A percentile compares a stretch with the other conserved stretches of the same genome.
Evolutionary conservation across 208 protist species (phyloP).

Genomic region (Leishmania amazonensis): DNA sequence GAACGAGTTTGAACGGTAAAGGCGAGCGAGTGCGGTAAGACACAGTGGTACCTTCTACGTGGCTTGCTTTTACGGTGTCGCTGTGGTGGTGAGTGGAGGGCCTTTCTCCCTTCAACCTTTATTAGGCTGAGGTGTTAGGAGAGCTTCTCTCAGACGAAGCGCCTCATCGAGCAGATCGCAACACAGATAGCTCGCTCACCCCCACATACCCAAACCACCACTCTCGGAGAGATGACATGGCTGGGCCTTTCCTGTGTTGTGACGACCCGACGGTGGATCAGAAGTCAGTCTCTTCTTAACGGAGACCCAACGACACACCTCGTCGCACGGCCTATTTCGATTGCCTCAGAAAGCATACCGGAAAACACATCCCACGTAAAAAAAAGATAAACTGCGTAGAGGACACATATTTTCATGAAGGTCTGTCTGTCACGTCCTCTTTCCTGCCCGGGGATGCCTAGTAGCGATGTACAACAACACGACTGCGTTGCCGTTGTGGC

Average conservation of each 20-base stretch:
- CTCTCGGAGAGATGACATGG: neutral
- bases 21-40: neutral
- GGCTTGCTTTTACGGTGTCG: neutral
- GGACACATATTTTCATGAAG: neutral
- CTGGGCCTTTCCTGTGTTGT: neutral
- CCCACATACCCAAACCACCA: neutral
- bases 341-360: neutral
- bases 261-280: neutral
- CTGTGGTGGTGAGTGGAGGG: neutral
- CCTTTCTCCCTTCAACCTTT: neutral
- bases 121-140: neutral
- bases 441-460: neutral
- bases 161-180: neutral
- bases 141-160: neutral
- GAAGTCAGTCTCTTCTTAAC: neutral
- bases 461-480: neutral
- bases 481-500: neutral
- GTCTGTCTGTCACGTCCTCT: neutral
- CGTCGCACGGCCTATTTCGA: neutral
- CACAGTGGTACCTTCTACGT: neutral
- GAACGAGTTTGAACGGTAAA: no score
- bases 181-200: neutral
- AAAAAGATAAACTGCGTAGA: neutral
- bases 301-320: neutral
- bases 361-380: neutral